Evolutionary conservation across 306 rosid genomes (phyloP).

Genomic region (Adenanthera pavonina): DNA sequence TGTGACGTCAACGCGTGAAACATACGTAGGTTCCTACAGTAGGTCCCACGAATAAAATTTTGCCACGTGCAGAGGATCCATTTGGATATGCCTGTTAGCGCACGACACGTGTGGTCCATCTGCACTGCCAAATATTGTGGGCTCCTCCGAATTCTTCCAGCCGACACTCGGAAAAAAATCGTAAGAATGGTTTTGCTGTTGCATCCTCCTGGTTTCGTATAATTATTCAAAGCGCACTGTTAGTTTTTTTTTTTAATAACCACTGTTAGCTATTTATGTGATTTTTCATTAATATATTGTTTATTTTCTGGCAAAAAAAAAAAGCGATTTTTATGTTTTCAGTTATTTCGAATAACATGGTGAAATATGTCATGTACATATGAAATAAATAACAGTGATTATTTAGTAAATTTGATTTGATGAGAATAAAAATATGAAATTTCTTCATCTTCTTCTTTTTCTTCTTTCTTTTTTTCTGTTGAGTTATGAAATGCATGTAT

Average conservation of each 20-base stretch:
- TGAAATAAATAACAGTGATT: neutral
- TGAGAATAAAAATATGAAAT: too few species aligned
- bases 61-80: constrained; percentile 40
- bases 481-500: too few species aligned
- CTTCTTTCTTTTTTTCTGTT: too few species aligned
- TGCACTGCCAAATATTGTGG: constrained; percentile 20
- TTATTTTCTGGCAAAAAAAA: too few species aligned
- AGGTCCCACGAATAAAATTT: neutral
- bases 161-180: constrained; percentile 42
- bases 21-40: constrained; percentile 19
- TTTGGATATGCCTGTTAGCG: neutral
- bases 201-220: neutral
- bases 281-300: too few species aligned
- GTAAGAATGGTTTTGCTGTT: neutral
- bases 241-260: neutral
- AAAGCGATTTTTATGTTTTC: too few species aligned
- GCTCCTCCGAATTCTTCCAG: constrained; percentile 20
- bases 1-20: constrained; percentile 39
- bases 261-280: neutral
- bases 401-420: too few species aligned
- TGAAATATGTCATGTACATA: neutral
- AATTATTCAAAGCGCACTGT: neutral
- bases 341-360: neutral
- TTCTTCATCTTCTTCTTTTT: too few species aligned
- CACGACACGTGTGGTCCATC: constrained; percentile 45